Base-by-base conservation (phyloP, 1,284 basidiomycete genomes). In the Ganoderma leucocontextum region DNA sequence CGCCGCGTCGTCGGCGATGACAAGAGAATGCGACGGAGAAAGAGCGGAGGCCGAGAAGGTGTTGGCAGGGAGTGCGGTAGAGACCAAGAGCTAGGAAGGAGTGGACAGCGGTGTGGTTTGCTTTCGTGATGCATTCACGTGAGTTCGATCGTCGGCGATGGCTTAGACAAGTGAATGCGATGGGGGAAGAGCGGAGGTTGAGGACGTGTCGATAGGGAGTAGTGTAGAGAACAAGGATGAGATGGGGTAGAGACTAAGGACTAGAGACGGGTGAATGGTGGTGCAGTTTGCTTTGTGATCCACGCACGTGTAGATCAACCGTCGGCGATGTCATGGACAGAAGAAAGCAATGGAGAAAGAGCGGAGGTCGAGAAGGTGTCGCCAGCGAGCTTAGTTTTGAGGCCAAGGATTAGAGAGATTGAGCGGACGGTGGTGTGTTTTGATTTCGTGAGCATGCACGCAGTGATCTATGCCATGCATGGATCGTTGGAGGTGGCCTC, bases 41-140 rank as follows among this genome's bases (percentile, higher is more conserved):
- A n/a, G 39, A 25, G 25, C n/a, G n/a, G 59, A 38, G n/a, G 59
- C 33, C n/a, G 39, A 44, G 59, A 60, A 44, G 59, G 22, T 13
- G 38, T 1, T 9, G n/a, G 36, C 22, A 2, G 58, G n/a, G n/a
- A 36, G 39, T 29, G 12, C 9, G 59, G 15, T 17, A 29, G 59
- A 60, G 38, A 35, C n/a, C 22, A 60, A 42, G 38, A 38, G 17
- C 39, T 4, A 8, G 59, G 57, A 38, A 22, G n/a, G 57, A 39
- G n/a, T 59, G 33, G 17, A 39, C n/a, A 4, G 47, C 9, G 57
- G 12, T 38, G 35, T 59, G 22, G 57, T 22, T 39, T 13, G 52
- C 52, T 25, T 49, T 49, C 22, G 41, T 17, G 29, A 29, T 25
- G 22, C 17, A 41, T 49, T 22, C 19, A 47, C 15, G 29, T 47